These are phyloP conservation scores for Penicillium sp. DNA, from an alignment of 2,329 filamentous ascomycete species.

Conservation along the genomic window DNA sequence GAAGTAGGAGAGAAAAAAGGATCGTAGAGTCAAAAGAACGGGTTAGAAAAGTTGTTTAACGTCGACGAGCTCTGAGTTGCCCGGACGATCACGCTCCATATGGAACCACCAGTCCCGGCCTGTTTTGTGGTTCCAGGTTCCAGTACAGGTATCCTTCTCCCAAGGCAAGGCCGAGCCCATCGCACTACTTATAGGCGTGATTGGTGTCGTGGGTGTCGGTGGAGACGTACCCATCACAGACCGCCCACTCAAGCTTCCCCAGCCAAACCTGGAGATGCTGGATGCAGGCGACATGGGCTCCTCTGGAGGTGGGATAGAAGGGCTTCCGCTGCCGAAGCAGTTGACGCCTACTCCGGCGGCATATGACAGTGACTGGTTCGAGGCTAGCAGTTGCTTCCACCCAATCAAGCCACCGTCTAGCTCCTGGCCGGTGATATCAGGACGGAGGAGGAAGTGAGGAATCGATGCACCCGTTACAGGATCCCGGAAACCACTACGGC, in stretches of 20 bases:
- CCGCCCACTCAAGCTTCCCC: slow-evolving; percentile 35
- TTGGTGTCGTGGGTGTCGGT: slow-evolving; percentile 32
- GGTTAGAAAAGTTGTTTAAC: slow-evolving; percentile 36
- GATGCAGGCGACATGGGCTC: slow-evolving; percentile 34
- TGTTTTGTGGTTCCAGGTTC: slow-evolving; percentile 44
- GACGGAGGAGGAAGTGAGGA: slow-evolving; percentile 42
- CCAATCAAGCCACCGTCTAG: slow-evolving; percentile 45
- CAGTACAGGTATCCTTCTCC: slow-evolving; percentile 45
- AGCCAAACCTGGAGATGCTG: slow-evolving; percentile 35
- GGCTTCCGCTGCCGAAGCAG: slow-evolving; percentile 30
- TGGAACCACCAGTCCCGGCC: slow-evolving; percentile 48
- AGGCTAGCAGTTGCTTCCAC: slow-evolving; percentile 45
- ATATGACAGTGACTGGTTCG: slow-evolving; percentile 41
- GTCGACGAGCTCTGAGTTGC: slow-evolving; percentile 32
- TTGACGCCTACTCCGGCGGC: slow-evolving; percentile 34
- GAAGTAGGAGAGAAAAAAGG: background rate
- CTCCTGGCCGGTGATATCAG: slow-evolving; percentile 44
- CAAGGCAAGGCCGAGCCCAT: slow-evolving; percentile 34
- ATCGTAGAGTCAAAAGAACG: background rate
- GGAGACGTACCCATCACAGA: slow-evolving; percentile 31
- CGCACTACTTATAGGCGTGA: slow-evolving; percentile 31
- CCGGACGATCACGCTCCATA: slow-evolving; percentile 43
- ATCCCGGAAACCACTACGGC: slow-evolving; percentile 32
- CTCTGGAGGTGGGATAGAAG: slow-evolving; percentile 25
- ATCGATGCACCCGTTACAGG: slow-evolving; percentile 30